Percentiles rank a stretch among this genome's conserved stretches.
Conservation (phyloP, 129 eudicot species). For the Helichrysum umbraculigerum region DNA sequence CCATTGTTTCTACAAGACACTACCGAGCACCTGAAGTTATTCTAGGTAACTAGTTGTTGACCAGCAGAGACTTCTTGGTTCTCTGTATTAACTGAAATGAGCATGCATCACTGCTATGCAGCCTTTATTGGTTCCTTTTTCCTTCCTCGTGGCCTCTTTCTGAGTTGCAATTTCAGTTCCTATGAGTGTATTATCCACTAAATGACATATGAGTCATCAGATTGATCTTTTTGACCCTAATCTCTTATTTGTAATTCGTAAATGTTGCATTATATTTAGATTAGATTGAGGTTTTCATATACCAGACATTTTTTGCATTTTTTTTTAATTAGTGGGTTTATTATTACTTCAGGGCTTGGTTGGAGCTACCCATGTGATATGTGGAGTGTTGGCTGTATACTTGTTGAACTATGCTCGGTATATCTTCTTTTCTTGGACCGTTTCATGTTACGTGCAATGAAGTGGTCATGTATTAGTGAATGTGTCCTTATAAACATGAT, state of each 20-base stretch:
- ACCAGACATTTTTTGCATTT: background rate
- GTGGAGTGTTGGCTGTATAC: slow-evolving; percentile 94
- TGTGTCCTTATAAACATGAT: background rate
- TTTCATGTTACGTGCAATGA: background rate
- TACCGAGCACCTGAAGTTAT: slow-evolving; percentile 98
- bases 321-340: slow-evolving; percentile 14
- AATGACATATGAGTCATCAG: slow-evolving; percentile 10
- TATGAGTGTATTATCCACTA: background rate
- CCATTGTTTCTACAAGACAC: slow-evolving; percentile 92
- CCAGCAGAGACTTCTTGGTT: slow-evolving; percentile 10
- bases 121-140: background rate
- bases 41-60: slow-evolving; percentile 59
- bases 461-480: background rate
- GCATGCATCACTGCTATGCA: background rate
- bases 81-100: background rate
- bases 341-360: slow-evolving; percentile 64
- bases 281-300: slow-evolving; percentile 1
- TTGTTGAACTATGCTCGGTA: slow-evolving; percentile 85
- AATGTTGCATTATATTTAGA: background rate
- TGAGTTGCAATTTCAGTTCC: background rate
- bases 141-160: background rate
- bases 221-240: slow-evolving; percentile 18
- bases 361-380: slow-evolving; percentile 92
- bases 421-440: slow-evolving; percentile 24
- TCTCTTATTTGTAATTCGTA: background rate